phyloP scores from a whole-genome alignment of 108 stramenopile species.

The Fragilaria radians region DNA sequence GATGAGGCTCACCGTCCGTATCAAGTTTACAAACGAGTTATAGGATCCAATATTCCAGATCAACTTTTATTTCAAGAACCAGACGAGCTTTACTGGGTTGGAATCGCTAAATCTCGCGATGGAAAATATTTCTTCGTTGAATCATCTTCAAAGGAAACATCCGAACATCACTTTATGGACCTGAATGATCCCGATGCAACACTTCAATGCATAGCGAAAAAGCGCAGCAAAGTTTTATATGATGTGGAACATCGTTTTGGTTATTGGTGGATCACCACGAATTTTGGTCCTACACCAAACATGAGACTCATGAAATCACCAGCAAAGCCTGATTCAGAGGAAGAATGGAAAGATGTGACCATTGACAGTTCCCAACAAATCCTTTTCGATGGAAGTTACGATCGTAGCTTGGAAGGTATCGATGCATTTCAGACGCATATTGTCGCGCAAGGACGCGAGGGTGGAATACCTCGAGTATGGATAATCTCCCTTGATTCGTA shows the following conservation, averaged over 20 bases:
- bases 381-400: slow-evolving; percentile 58
- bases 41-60: slow-evolving; percentile 25
- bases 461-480: slow-evolving; percentile 71
- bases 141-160: slow-evolving; percentile 69
- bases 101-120: slow-evolving; percentile 52
- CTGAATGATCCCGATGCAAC: slow-evolving; percentile 19
- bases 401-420: slow-evolving; percentile 39
- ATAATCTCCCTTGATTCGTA: slow-evolving; percentile 29
- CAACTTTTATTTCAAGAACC: slow-evolving; percentile 75
- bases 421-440: slow-evolving; percentile 42
- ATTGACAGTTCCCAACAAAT: slow-evolving; percentile 11
- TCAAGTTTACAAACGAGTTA: slow-evolving; percentile 40
- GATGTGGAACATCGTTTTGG: slow-evolving; percentile 54
- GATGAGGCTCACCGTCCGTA: slow-evolving; percentile 77
- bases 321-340: slow-evolving; percentile 42
- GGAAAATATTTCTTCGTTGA: slow-evolving; percentile 47
- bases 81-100: slow-evolving; percentile 55
- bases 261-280: slow-evolving; percentile 58
- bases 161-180: slow-evolving; percentile 69
- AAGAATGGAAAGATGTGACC: slow-evolving; percentile 35
- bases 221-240: slow-evolving; percentile 56
- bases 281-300: slow-evolving; percentile 58
- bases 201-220: slow-evolving; percentile 56
- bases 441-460: slow-evolving; percentile 55
- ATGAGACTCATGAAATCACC: slow-evolving; percentile 57